Conservation (phyloP, 192 early-diverging fungal species). For the Linnemannia schmuckeri region DNA sequence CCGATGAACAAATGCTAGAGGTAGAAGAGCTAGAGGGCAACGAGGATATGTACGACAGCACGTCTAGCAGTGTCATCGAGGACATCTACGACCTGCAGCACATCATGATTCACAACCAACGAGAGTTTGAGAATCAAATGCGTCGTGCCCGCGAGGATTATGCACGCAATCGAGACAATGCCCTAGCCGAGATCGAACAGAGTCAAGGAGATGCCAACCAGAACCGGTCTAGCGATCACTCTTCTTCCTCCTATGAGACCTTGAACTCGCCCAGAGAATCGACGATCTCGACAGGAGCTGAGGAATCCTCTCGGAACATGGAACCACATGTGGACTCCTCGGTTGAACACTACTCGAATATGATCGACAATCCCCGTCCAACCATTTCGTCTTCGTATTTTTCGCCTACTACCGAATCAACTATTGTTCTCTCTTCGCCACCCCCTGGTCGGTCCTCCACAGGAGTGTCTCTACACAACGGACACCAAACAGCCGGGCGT, state of each 20-base stretch:
- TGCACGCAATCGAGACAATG: neutral
- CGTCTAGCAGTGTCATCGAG: neutral
- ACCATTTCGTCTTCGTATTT: constrained; percentile 47
- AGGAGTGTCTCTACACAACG: neutral
- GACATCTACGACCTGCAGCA: constrained; percentile 44
- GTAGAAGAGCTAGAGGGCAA: neutral
- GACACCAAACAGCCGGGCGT: neutral
- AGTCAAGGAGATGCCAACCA: neutral
- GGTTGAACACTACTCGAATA: neutral
- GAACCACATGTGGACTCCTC: neutral
- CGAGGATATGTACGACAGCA: neutral
- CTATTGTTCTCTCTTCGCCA: constrained; percentile 41
- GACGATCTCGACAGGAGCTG: neutral
- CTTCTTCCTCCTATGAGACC: neutral
- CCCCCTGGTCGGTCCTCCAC: constrained; percentile 27
- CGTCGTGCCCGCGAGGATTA: constrained; percentile 13
- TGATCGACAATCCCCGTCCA: constrained; percentile 9
- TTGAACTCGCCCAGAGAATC: neutral
- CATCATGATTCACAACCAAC: constrained; percentile 43
- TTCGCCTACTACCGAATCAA: constrained; percentile 32
- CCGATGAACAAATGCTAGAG: neutral
- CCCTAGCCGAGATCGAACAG: neutral
- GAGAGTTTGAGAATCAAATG: constrained; percentile 26
- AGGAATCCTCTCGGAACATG: neutral
- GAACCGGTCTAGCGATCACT: neutral